Evolutionary conservation across 495 filamentous ascomycete species (phyloP).

Genomic region (Parachaetomium inaequale): DNA sequence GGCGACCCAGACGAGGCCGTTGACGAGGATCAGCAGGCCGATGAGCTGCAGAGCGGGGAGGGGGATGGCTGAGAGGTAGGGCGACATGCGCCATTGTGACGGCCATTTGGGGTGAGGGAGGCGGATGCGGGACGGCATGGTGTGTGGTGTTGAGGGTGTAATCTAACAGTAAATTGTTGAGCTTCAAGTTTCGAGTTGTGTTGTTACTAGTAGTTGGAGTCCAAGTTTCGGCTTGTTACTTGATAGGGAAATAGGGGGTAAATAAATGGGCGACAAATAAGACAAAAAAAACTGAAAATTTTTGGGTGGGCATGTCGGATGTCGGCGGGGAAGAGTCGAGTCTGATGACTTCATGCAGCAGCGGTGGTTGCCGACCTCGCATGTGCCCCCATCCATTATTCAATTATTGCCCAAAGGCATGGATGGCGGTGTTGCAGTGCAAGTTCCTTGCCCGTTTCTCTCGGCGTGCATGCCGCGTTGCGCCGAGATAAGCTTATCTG

Average conservation of each 20-base stretch:
- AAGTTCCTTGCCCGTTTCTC: neutral
- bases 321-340: neutral
- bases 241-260: neutral
- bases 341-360: slow-evolving; percentile 5
- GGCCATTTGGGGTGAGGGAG: neutral
- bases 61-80: slow-evolving; percentile 45
- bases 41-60: slow-evolving; percentile 66
- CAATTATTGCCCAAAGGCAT: neutral
- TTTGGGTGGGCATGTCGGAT: neutral
- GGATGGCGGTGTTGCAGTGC: neutral
- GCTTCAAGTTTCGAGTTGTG: neutral
- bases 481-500: slow-evolving; percentile 17
- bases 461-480: slow-evolving; percentile 9
- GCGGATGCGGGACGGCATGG: slow-evolving; percentile 1
- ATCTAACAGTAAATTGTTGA: neutral
- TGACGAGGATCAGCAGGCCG: slow-evolving; percentile 57
- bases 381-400: neutral
- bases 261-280: neutral
- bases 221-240: neutral
- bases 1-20: slow-evolving; percentile 68
- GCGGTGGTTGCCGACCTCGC: slow-evolving; percentile 3
- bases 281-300: neutral
- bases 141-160: neutral
- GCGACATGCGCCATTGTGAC: slow-evolving; percentile 1
- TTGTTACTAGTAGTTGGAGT: neutral